Percentiles rank a stretch among this genome's conserved stretches.
Conservation (phyloP, 1,284 basidiomycete species). For the Ustilago nuda region DNA sequence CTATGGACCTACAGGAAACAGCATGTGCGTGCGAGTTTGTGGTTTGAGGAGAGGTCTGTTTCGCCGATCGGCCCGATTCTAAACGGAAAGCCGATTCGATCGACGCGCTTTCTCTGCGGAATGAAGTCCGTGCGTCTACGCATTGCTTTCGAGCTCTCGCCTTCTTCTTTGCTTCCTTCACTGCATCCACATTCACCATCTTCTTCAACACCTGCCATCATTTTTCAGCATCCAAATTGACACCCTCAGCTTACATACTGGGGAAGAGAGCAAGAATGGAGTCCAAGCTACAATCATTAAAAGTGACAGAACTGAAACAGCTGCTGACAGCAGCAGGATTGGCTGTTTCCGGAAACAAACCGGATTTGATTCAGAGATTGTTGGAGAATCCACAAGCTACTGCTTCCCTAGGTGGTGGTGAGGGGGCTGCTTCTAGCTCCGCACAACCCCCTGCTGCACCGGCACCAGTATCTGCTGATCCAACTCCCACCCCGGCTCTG, state of each 20-base stretch:
- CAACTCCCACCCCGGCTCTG: background rate
- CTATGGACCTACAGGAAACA: background rate
- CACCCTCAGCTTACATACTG: background rate
- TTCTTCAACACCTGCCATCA: background rate
- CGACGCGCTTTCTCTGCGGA: background rate
- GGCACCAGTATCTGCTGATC: constrained; percentile 11
- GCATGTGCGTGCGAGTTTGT: background rate
- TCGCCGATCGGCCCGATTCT: background rate
- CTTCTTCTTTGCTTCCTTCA: background rate
- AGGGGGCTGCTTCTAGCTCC: constrained; percentile 1
- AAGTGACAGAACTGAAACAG: constrained; percentile 63
- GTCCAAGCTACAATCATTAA: constrained; percentile 59
- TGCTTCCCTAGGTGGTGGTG: constrained; percentile 19
- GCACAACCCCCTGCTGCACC: constrained; percentile 8
- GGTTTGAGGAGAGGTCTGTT: background rate
- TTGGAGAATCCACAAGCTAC: constrained; percentile 63
- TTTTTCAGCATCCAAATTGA: background rate
- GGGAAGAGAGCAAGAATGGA: constrained; percentile 41
- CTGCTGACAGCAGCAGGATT: constrained; percentile 54
- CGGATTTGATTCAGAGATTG: constrained; percentile 62
- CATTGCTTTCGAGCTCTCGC: background rate
- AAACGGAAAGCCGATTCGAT: background rate
- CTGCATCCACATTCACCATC: background rate
- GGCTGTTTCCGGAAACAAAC: constrained; percentile 60
- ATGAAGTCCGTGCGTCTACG: background rate